phyloP scores from a whole-genome alignment of 106 monocot species.

The Dendrobium chrysotoxum region DNA sequence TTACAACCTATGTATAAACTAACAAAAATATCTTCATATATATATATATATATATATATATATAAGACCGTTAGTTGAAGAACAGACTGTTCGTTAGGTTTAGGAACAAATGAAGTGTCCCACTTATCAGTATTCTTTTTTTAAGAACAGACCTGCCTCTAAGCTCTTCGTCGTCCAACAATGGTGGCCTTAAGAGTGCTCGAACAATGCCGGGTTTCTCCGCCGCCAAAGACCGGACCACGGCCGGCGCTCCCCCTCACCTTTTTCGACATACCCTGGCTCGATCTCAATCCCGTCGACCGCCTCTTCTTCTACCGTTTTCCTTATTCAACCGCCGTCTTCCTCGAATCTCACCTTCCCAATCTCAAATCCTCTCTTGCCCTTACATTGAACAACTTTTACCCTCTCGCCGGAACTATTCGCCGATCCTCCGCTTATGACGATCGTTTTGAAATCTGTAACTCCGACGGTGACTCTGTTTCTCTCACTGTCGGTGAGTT shows the following conservation, averaged over 20 bases:
- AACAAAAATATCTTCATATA: too few relatives aligned
- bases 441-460: not conserved
- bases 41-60: too few relatives aligned
- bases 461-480: constrained; percentile 9
- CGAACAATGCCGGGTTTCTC: constrained; percentile 11
- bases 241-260: constrained; percentile 22
- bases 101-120: too few relatives aligned
- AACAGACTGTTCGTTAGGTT: too few relatives aligned
- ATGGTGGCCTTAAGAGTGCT: not conserved
- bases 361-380: constrained; percentile 46
- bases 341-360: constrained; percentile 26
- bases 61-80: too few relatives aligned
- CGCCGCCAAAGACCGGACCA: not conserved
- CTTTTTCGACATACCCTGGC: constrained; percentile 32
- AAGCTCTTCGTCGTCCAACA: not conserved
- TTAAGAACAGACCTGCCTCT: too few relatives aligned
- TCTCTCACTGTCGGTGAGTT: constrained; percentile 6
- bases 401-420: constrained; percentile 37
- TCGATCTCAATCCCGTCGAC: constrained; percentile 23
- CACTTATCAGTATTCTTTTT: too few relatives aligned
- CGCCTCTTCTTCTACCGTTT: constrained; percentile 52
- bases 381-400: constrained; percentile 37
- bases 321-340: constrained; percentile 3
- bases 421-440: not conserved
- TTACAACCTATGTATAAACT: too few relatives aligned